phyloP scores from a whole-genome alignment of 1,284 basidiomycete species.

The Malassezia obtusa region DNA sequence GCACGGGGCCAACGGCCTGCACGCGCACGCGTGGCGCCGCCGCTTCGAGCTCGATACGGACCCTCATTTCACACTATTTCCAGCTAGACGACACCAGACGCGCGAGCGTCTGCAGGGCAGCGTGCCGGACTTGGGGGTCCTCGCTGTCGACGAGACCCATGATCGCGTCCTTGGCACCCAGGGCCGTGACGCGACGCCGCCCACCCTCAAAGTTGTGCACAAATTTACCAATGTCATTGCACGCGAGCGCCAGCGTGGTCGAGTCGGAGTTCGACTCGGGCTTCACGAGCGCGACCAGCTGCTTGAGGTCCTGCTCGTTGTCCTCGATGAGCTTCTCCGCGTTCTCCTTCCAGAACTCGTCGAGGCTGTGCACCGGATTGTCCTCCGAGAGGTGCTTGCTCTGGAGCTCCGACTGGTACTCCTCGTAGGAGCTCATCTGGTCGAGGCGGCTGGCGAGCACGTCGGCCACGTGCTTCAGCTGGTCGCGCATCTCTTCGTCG shows the following conservation, averaged over 20 bases:
- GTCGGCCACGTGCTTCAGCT: constrained; percentile 71
- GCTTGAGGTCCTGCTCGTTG: constrained; percentile 77
- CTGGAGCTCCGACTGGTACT: constrained; percentile 80
- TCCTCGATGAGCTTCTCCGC: constrained; percentile 74
- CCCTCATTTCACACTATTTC: too few species aligned
- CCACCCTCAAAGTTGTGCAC: constrained; percentile 36
- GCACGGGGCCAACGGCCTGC: not conserved
- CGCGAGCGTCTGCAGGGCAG: constrained; percentile 56
- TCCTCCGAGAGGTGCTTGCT: constrained; percentile 88
- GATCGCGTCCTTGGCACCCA: constrained; percentile 76
- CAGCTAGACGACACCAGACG: constrained; percentile 40
- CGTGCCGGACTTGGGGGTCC: constrained; percentile 81
- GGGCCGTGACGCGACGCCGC: constrained; percentile 59
- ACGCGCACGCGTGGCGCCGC: too few species aligned
- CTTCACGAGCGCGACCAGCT: constrained; percentile 62
- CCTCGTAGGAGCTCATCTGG: constrained; percentile 86
- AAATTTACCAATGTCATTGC: constrained; percentile 40
- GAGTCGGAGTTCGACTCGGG: constrained; percentile 22
- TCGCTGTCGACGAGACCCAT: constrained; percentile 90
- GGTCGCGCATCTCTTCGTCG: constrained; percentile 79
- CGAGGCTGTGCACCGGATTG: constrained; percentile 78
- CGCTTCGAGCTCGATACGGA: too few species aligned
- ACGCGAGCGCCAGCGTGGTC: constrained; percentile 35
- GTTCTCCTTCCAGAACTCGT: constrained; percentile 97
- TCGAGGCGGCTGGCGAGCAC: constrained; percentile 73